Conservation (phyloP, 441 rosid genomes). For the Syzygium syzygioides region DNA sequence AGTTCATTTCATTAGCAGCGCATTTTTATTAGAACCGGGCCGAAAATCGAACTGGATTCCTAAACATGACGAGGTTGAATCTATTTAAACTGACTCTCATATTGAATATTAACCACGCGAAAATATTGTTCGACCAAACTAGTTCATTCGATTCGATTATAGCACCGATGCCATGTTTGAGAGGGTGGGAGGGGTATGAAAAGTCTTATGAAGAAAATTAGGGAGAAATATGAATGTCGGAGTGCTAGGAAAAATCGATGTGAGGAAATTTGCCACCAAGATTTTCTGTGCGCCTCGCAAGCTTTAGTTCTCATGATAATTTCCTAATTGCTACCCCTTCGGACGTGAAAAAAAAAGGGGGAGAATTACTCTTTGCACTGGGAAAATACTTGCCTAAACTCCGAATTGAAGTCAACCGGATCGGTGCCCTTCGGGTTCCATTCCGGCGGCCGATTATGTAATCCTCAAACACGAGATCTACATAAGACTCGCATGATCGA, state of each 20-base stretch:
- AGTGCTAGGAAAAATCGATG: background rate
- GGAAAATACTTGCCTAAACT: background rate
- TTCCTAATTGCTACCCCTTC: accelerated
- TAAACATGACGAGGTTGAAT: background rate
- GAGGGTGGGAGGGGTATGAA: background rate
- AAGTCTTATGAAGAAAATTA: background rate
- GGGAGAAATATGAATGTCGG: background rate
- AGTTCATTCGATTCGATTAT: accelerated
- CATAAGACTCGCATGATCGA: accelerated
- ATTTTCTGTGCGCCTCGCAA: accelerated
- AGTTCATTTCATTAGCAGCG: background rate
- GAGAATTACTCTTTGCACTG: background rate
- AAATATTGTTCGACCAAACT: background rate
- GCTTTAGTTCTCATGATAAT: background rate
- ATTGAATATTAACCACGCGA: background rate
- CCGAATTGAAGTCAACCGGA: accelerated
- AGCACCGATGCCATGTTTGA: accelerated
- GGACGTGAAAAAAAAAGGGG: accelerated
- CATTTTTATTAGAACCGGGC: background rate
- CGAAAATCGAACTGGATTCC: background rate
- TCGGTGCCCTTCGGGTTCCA: background rate
- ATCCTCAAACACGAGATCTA: accelerated
- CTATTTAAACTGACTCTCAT: accelerated
- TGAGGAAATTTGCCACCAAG: accelerated
- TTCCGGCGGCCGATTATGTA: accelerated